phyloP scores from a whole-genome alignment of 2,329 filamentous ascomycete genomes.

The Pseudogymnoascus sp. region DNA sequence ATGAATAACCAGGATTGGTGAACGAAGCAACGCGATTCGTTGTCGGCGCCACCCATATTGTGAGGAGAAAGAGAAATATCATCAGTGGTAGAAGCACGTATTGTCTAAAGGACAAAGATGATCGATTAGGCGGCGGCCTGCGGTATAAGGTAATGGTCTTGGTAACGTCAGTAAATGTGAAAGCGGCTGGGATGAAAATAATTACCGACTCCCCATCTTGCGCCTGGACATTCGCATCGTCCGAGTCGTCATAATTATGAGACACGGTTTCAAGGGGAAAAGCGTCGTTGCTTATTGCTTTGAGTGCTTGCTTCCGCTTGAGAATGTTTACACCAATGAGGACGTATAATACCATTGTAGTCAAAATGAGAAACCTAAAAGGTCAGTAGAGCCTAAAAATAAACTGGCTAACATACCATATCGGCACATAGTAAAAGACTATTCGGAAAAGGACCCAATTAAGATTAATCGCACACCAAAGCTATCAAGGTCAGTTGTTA shows the following conservation, averaged over 20 bases:
- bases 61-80: slow-evolving; percentile 58
- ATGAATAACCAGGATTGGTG: slow-evolving; percentile 52
- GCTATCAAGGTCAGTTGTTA: slow-evolving; percentile 18
- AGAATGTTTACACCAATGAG: slow-evolving; percentile 56
- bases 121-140: slow-evolving; percentile 17
- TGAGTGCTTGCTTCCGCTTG: slow-evolving; percentile 51
- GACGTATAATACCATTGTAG: slow-evolving; percentile 55
- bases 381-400: slow-evolving; percentile 14
- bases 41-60: slow-evolving; percentile 66
- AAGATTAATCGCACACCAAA: slow-evolving; percentile 69
- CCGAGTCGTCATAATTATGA: slow-evolving; percentile 15
- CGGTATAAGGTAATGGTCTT: slow-evolving; percentile 24
- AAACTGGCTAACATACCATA: slow-evolving; percentile 43
- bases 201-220: slow-evolving; percentile 1
- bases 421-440: slow-evolving; percentile 60
- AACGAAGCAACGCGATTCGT: slow-evolving; percentile 54
- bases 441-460: slow-evolving; percentile 64
- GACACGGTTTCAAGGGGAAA: slow-evolving; percentile 24
- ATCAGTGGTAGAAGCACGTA: slow-evolving; percentile 44
- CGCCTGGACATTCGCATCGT: slow-evolving; percentile 13
- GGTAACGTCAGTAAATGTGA: not conserved
- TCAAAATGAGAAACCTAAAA: slow-evolving; percentile 47
- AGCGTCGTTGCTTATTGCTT: slow-evolving; percentile 32
- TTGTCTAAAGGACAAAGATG: slow-evolving; percentile 31
- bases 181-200: not conserved